These are phyloP conservation scores for Pneumocystis canis DNA, from an alignment of 1,139 yeast species.

Conservation along the genomic window DNA sequence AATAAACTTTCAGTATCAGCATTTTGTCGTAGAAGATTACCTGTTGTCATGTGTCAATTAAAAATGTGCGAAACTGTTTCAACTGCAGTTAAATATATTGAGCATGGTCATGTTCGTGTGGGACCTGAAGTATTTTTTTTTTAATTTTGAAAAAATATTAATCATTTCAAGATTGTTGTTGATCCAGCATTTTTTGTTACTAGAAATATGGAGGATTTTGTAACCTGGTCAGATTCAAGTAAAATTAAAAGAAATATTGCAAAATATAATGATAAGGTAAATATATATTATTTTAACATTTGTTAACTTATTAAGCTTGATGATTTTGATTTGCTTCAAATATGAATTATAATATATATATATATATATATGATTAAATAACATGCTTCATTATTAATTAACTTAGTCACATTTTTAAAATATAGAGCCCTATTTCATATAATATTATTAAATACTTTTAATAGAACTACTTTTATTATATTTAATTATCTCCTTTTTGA, in stretches of 20 bases:
- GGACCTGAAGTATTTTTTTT: conserved; percentile 50
- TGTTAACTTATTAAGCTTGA: conserved; percentile 19
- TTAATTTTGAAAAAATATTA: neutral
- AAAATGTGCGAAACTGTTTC: conserved; percentile 84
- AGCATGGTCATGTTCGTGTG: conserved; percentile 94
- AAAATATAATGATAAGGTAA: conserved; percentile 56
- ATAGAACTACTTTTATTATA: too few relatives aligned
- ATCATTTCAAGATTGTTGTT: conserved; percentile 40
- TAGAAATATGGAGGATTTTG: conserved; percentile 76
- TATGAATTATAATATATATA: conserved; percentile 9
- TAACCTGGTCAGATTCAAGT: conserved; percentile 92
- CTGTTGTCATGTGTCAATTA: conserved; percentile 86
- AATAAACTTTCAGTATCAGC: conserved; percentile 86
- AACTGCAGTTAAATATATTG: conserved; percentile 84
- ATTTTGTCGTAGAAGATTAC: conserved; percentile 77
- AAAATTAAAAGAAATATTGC: conserved; percentile 84
- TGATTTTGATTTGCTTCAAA: conserved; percentile 27
- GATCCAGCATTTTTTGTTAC: conserved; percentile 94
- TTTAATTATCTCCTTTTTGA: too few relatives aligned
- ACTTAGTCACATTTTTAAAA: neutral
- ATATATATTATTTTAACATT: neutral
- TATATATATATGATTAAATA: neutral
- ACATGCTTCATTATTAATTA: neutral
- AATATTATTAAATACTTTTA: too few relatives aligned
- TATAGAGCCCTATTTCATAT: neutral